Evolutionary conservation across 106 monocot genomes (phyloP), one percentile per base, ranked within the genome.

Genomic region (Dioscorea zingiberensis): DNA sequence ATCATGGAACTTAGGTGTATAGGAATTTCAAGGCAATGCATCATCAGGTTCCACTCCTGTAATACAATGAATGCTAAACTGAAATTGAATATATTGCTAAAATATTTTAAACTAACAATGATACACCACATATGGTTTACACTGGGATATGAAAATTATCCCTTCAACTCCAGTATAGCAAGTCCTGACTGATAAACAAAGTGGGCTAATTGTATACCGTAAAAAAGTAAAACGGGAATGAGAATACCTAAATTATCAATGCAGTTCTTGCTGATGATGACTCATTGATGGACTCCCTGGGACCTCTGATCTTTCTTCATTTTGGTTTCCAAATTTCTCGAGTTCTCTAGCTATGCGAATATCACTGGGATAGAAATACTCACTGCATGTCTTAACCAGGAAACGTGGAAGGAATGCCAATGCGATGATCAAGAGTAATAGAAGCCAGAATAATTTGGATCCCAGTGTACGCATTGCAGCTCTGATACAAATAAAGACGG

Each of bases 361-460:
- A 65, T 98, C 92, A 62, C 60, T 79, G 8, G 97, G 97, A 25
- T 27, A 9, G 27, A 84, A 60, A 54, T 74, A 76, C 71, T 84
- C 84, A 1, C 27, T 51, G 14, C 86, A 66, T 9, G 78, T 78
- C 71, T 89, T 92, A 3, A 53, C 23, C 9, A 73, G 44, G 49
- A 98, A 94, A 18, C 88, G 75, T 21, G 95, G 97, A 68, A 88
- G 48, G 81, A 98, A 71, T 12, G 77, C 97, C n/a, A 58, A 68
- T 5, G 81, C 62, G 2, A 82, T 46, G 47, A 93, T 78, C 13
- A 61, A 76, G 24, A 88, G 78, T 48, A 93, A 64, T 60, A 67
- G 76, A 0, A 82, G 54, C 98, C 98, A 98, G 67, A 98, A 98
- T 44, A 72, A 19, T 32, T 76, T 74, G 22, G 84, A 88, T 21